Conservation (phyloP, 768 basidiomycete genomes). For the Lenzites betulinus region DNA sequence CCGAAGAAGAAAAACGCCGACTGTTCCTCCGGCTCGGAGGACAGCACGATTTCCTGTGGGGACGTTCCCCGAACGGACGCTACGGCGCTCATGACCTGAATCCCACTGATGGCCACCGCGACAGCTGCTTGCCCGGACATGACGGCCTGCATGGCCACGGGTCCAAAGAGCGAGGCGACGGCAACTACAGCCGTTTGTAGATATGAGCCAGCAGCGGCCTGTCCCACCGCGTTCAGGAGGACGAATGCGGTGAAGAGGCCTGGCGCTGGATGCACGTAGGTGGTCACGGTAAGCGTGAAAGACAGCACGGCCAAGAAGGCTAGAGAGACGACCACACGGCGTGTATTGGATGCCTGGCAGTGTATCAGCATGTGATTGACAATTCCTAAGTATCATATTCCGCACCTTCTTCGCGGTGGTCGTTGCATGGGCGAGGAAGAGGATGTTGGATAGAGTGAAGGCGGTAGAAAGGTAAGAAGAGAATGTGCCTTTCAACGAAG, state of each 20-base stretch:
- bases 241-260: slow-evolving; percentile 66
- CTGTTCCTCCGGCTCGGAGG: slow-evolving; percentile 55
- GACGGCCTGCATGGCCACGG: slow-evolving; percentile 67
- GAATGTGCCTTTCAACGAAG: slow-evolving; percentile 53
- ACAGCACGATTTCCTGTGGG: slow-evolving; percentile 6
- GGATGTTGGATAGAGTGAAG: slow-evolving; percentile 64
- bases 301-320: slow-evolving; percentile 54
- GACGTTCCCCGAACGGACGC: slow-evolving; percentile 50
- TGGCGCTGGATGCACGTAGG: slow-evolving; percentile 55
- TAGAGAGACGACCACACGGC: slow-evolving; percentile 54
- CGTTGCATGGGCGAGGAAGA: slow-evolving; percentile 76
- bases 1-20: slow-evolving; percentile 76
- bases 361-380: not conserved
- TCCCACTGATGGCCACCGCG: slow-evolving; percentile 76
- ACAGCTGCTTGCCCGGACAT: slow-evolving; percentile 87
- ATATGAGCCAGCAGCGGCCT: slow-evolving; percentile 69
- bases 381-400: too few relatives aligned
- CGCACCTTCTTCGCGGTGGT: slow-evolving; percentile 65
- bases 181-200: slow-evolving; percentile 78
- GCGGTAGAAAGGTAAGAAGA: slow-evolving; percentile 47
- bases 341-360: slow-evolving; percentile 59
- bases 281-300: slow-evolving; percentile 64
- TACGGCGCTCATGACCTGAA: slow-evolving; percentile 69
- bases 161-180: slow-evolving; percentile 80
- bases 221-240: slow-evolving; percentile 56